Evolutionary conservation across 345 rosid species (phyloP), one percentile per base, ranked within the genome.

Genomic region (Turritis glabra): DNA sequence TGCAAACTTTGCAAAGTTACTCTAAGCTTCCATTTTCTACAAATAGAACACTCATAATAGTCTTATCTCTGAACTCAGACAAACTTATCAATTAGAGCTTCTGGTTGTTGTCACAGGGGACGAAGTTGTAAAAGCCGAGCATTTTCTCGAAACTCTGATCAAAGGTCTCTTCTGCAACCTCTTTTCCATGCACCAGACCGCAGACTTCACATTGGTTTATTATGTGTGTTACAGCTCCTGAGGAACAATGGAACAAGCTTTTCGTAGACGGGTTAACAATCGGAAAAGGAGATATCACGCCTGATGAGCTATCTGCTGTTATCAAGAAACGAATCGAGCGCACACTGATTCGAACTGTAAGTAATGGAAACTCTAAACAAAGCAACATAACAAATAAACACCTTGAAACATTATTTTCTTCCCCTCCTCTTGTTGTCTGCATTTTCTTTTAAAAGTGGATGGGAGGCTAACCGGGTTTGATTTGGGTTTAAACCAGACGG

Each of bases 241-340:
- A 89, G 81, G 93, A 87, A 77, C 83, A 86, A 62, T 91, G 98
- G 97, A 91, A 86, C 80, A 91, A 71, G 73, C 82, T 88, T 64
- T 82, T 91, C 80, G 58, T 94, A 41, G 80, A 84, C 1, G 97
- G 96, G 52, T 64, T 93, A 85, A 85, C 86, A 8, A 53, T 84
- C 12, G 92, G 89, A 29, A 89, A 89, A 82, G 97, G 97, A 43
- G 84, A 88, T 30, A 73, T 86, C 59, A 58, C 80, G 11, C 84
- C 90, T 0, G 89, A 91, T 48, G 95, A 91, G 73, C 72, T 91
- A 57, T 81, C 84, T 64, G 85, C 84, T 25, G 97, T 88, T 66
- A 80, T 84, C 55, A 91, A 86, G 85, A 94, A 94, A 76, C 78
- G 92, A 68, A 83, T 88, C 8, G 96, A 88, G 80, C 82, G 95